phyloP scores from a whole-genome alignment of 2,329 filamentous ascomycete species.

The Colletotrichum tabaci region DNA sequence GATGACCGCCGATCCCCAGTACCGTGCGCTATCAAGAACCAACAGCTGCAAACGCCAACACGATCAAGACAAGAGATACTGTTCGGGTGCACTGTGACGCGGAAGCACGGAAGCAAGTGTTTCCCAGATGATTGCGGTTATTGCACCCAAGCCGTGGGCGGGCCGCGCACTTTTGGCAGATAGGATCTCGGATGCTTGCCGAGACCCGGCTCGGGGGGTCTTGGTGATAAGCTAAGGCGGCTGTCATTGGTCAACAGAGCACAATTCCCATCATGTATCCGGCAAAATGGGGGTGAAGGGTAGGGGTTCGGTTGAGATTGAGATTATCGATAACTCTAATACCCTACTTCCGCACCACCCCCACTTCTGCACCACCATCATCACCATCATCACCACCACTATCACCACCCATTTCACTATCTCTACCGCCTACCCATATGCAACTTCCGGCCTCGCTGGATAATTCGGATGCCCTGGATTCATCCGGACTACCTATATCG shows the following conservation, averaged over 20 bases:
- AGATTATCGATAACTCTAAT: slow-evolving; percentile 24
- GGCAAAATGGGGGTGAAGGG: not conserved
- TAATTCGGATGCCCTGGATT: no score
- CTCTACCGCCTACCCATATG: no score
- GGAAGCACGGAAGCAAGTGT: slow-evolving; percentile 25
- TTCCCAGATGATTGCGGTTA: slow-evolving; percentile 20
- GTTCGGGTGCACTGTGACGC: slow-evolving; percentile 39
- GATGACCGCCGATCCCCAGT: not conserved
- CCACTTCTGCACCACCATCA: no score
- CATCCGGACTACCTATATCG: no score
- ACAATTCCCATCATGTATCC: not conserved
- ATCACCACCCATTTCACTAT: no score
- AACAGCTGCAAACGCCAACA: not conserved
- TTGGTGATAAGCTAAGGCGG: slow-evolving; percentile 22
- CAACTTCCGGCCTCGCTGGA: no score
- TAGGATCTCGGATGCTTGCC: slow-evolving; percentile 37
- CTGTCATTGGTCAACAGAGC: slow-evolving; percentile 15
- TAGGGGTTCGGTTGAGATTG: no score
- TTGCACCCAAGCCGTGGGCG: slow-evolving; percentile 20
- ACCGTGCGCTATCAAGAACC: not conserved
- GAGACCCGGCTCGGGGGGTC: slow-evolving; percentile 11
- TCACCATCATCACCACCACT: no score
- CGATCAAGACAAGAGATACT: not conserved
- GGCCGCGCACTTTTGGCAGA: slow-evolving; percentile 31
- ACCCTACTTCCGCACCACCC: no score